Evolutionary conservation across 2,329 filamentous ascomycete species (phyloP).

Genomic region (Xylaria arbuscula): DNA sequence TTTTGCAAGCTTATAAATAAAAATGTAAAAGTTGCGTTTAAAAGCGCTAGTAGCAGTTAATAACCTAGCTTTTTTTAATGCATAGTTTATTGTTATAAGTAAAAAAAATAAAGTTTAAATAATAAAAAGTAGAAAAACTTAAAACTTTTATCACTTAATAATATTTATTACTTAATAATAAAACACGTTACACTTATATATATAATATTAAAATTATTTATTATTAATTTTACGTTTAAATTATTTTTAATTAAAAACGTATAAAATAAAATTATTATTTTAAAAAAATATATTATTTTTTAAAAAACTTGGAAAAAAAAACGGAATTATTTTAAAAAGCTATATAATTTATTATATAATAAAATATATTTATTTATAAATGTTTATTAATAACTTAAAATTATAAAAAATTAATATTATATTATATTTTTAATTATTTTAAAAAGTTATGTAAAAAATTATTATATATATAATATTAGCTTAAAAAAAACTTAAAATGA

Average conservation of each 20-base stretch:
- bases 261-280: background rate
- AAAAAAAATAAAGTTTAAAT: too few species aligned
- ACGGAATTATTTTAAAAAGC: background rate
- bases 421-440: too few species aligned
- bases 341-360: conserved; percentile 5
- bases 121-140: too few species aligned
- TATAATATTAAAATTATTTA: too few species aligned
- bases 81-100: too few species aligned
- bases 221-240: too few species aligned
- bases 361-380: background rate
- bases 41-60: too few species aligned
- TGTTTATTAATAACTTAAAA: background rate
- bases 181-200: background rate
- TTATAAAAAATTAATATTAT: background rate
- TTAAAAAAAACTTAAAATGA: background rate
- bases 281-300: background rate
- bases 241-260: background rate
- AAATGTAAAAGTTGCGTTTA: too few species aligned
- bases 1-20: too few species aligned
- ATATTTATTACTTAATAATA: background rate
- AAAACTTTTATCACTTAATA: too few species aligned
- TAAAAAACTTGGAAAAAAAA: background rate
- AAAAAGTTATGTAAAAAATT: background rate
- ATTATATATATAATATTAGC: background rate
- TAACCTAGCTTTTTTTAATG: too few species aligned